phyloP scores from a whole-genome alignment of 176 grass and related monocot genomes.

The Chrysopogon serrulatus region DNA sequence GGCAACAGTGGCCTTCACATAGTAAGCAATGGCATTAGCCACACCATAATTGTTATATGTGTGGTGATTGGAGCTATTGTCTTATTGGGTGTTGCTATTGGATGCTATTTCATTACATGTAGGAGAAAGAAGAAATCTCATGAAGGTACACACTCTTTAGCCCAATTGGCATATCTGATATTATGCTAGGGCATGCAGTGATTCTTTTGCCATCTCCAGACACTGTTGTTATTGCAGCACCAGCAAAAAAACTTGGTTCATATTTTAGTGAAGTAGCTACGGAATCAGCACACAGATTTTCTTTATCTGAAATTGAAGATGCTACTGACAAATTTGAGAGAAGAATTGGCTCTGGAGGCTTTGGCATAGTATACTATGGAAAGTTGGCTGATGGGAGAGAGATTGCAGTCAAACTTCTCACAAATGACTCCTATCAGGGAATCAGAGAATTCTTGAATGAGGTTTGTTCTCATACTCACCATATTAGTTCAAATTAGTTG shows the following conservation, averaged over 20 bases:
- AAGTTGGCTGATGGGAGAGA: slow-evolving; percentile 85
- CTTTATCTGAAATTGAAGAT: slow-evolving; percentile 89
- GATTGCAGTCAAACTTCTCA: slow-evolving; percentile 91
- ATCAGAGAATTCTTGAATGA: slow-evolving; percentile 90
- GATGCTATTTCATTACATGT: slow-evolving; percentile 45
- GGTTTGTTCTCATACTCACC: slow-evolving; percentile 29
- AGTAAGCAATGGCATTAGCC: slow-evolving; percentile 21
- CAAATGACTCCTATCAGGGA: slow-evolving; percentile 91
- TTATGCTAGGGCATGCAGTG: slow-evolving; percentile 19
- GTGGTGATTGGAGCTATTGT: slow-evolving; percentile 47
- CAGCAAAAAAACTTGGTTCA: slow-evolving; percentile 68
- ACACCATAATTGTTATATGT: slow-evolving; percentile 42
- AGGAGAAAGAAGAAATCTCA: slow-evolving; percentile 55
- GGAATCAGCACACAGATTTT: slow-evolving; percentile 78
- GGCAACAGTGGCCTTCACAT: slow-evolving; percentile 60
- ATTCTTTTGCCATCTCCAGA: slow-evolving; percentile 47
- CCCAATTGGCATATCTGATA: slow-evolving; percentile 11
- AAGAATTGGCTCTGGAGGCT: slow-evolving; percentile 88
- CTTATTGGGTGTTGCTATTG: slow-evolving; percentile 53
- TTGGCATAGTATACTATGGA: slow-evolving; percentile 96
- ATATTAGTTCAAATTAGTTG: background rate
- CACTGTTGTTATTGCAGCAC: slow-evolving; percentile 32
- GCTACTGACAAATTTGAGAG: slow-evolving; percentile 78
- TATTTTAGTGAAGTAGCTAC: slow-evolving; percentile 84
- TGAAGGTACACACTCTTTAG: slow-evolving; percentile 45